Evolutionary conservation across 116 monocot genomes (phyloP).

Genomic region (Trichopus zeylanicus): DNA sequence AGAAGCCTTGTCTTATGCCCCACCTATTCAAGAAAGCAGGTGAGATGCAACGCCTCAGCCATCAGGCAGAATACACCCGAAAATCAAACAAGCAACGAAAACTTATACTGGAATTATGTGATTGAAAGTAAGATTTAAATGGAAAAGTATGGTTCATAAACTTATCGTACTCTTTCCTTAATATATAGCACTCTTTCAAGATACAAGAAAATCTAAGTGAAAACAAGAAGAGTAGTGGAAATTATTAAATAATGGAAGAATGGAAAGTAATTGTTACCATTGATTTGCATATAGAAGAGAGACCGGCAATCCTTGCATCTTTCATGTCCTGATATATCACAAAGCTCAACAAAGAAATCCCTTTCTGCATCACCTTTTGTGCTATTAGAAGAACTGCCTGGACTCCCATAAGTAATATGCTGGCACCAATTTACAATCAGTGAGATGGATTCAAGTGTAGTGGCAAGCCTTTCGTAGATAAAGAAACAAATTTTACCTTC

Average conservation of each 20-base stretch:
- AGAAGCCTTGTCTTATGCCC: no score
- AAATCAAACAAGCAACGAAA: no score
- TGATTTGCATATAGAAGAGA: conserved; percentile 91
- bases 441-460: not conserved
- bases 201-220: no score
- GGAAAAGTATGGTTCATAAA: no score
- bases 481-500: conserved; percentile 33
- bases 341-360: conserved; percentile 94
- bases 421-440: conserved; percentile 5
- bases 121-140: no score
- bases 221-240: not conserved
- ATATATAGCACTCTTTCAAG: no score
- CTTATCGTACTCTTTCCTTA: no score
- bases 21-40: no score
- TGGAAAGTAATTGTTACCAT: conserved; percentile 35
- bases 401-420: conserved; percentile 81
- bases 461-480: not conserved
- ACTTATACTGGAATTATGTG: no score
- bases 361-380: conserved; percentile 74
- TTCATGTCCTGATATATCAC: conserved; percentile 95
- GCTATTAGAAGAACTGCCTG: conserved; percentile 78
- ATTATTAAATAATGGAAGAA: not conserved
- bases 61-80: no score
- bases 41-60: no score
- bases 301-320: conserved; percentile 91